Evolutionary conservation across 768 basidiomycete genomes (phyloP).

Genomic region (Xerocomus spinulosus): DNA sequence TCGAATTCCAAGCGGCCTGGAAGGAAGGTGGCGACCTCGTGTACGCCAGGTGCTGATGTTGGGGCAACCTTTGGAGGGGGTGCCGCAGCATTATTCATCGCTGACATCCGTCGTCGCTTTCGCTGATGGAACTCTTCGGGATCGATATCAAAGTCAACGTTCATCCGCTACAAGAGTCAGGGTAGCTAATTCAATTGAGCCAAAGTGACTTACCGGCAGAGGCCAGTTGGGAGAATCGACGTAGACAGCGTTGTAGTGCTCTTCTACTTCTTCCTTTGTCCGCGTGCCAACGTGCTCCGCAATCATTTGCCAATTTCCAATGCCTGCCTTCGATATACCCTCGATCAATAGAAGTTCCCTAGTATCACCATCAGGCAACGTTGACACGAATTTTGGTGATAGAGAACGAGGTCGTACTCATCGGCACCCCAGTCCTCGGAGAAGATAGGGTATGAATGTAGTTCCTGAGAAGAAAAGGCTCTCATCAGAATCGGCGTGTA

Average conservation of each 20-base stretch:
- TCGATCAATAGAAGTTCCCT: slow-evolving; percentile 89
- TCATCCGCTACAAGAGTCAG: slow-evolving; percentile 33
- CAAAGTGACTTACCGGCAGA: slow-evolving; percentile 55
- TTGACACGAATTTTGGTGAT: slow-evolving; percentile 1
- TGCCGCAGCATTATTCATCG: slow-evolving; percentile 57
- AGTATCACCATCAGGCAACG: slow-evolving; percentile 2
- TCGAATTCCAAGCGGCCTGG: slow-evolving; percentile 99
- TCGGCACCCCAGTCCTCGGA: slow-evolving; percentile 96
- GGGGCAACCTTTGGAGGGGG: slow-evolving; percentile 69
- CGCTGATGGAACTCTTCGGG: slow-evolving; percentile 81
- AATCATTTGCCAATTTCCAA: slow-evolving; percentile 97
- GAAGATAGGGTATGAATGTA: slow-evolving; percentile 96
- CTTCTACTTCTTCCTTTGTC: slow-evolving; percentile 88
- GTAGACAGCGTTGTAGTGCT: slow-evolving; percentile 82
- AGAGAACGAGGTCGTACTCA: slow-evolving; percentile 54
- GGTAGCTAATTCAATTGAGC: neutral
- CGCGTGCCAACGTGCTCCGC: slow-evolving; percentile 93
- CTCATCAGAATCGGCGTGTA: slow-evolving; percentile 1
- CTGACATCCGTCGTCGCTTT: slow-evolving; percentile 85
- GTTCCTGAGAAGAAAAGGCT: slow-evolving; percentile 61
- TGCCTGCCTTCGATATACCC: slow-evolving; percentile 78
- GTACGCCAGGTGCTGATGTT: slow-evolving; percentile 85
- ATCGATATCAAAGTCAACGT: slow-evolving; percentile 64
- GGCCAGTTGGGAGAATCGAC: slow-evolving; percentile 78
- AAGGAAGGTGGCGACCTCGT: slow-evolving; percentile 89